Evolutionary conservation across 495 filamentous ascomycete genomes (phyloP), one percentile per base, ranked within the genome.

Genomic region (Bacidia rubella): DNA sequence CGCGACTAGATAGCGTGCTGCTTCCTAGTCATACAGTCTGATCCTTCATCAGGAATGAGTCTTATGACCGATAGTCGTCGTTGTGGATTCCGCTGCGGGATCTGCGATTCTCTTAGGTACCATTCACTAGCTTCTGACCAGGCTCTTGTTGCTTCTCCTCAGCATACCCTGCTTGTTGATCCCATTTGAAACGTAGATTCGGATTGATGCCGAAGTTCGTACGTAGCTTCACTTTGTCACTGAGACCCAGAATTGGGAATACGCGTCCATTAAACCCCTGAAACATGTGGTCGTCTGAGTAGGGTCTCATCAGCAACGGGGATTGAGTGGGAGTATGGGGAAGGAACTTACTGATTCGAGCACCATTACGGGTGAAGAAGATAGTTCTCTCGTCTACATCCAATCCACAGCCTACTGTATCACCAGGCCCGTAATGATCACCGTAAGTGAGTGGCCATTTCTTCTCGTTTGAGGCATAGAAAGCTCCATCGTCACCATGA

Each of bases 401-500:
- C 35, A 47, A 15, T 44, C 54, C 51, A 25, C 51, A 53, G 42
- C 51, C 54, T 17, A 54, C 40, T n/a, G 54, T 56, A 27, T 54
- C 54, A 21, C 40, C 54, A 2, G 32, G 51, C 25, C 54, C 50
- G 21, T 45, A 56, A 32, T 56, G 50, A 24, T 25, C 17, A 17
- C 23, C 43, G 21, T n/a, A 47, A 12, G 15, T 35, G 10, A 5
- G 3, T 15, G 47, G 47, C 53, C 53, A 42, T 1, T 55, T 55
- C 29, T 43, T 55, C 26, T 29, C 12, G 44, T 54, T 35, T 41
- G 27, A 55, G 23, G 51, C 51, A 19, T 12, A 26, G 27, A 54
- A 55, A 15, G 20, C 22, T 19, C 53, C 53, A 48, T 53, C 53
- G 26, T 56, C 54, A 48, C 19, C 54, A 32, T 54, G 51, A 54